Base-by-base conservation (phyloP, 2,329 filamentous ascomycete species). In the Pleurostoma richardsiae region DNA sequence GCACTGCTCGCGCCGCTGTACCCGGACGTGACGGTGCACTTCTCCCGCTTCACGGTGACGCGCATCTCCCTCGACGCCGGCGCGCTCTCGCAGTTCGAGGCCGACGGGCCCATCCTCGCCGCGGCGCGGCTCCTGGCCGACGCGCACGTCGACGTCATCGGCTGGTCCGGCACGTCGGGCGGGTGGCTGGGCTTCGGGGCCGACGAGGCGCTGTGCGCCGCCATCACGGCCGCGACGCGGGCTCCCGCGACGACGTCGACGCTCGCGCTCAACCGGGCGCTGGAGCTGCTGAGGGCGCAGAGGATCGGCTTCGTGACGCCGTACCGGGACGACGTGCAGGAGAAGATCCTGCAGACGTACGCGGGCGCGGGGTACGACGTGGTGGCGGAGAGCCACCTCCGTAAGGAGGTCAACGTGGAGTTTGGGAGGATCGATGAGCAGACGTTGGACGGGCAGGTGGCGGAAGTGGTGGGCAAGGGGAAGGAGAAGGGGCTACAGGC, bases 231-330 rank as follows among this genome's bases (percentile, higher is more conserved):
- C n/a, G 58, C 53, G 11, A 68, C 64, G 0, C 64, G 64, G 1
- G 62, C 70, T 11, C 61, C 59, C 26, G 66, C 64, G 1, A 71
- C 68, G 6, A 73, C 67, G 2, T 68, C 64, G n/a, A 63, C 67
- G 3, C 52, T 72, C 8, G 69, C 64, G 3, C 52, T 73, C 47
- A 68, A 71, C 36, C 61, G 59, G 36, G 59, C 60, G 3, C 48
- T 69, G 31, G 46, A 55, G 8, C 41, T 57, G 10, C 52, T 64
- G 28, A 54, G 47, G 1, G 53, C 59, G 4, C 53, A 55, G 45
- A 54, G 54, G 27, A 48, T 70, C 31, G 69, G 62, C 0, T 54
- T 72, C 4, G 64, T 73, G 5, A 73, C 68, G 10, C 71, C 69
- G 3, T 73, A 73, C 49, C 46, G 62, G 27, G 58, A 62, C 39